phyloP scores from a whole-genome alignment of 2,329 filamentous ascomycete species.

The Talaromyces atroroseus region DNA sequence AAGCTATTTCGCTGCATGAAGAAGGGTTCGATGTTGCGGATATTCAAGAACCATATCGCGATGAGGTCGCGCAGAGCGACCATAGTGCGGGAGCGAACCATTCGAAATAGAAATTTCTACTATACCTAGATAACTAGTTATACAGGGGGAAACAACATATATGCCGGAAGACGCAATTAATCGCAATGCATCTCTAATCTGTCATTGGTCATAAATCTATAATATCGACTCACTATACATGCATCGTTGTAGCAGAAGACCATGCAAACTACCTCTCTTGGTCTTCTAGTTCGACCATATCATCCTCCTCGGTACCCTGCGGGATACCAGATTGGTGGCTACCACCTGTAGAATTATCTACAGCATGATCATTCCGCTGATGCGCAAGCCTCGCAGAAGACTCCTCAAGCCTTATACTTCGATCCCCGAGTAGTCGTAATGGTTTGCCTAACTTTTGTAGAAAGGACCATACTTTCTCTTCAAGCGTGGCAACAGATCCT shows the following conservation, averaged over 20 bases:
- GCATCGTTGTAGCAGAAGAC: not conserved
- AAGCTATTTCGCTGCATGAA: constrained; percentile 8
- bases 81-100: not conserved
- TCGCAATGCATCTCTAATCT: not conserved
- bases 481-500: constrained; percentile 22
- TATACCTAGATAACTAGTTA: constrained; percentile 1
- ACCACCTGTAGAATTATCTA: not conserved
- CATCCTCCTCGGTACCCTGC: constrained; percentile 24
- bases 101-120: not conserved
- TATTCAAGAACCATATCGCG: constrained; percentile 1
- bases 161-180: too few relatives aligned
- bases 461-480: constrained; percentile 34
- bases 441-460: constrained; percentile 28
- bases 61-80: constrained; percentile 5
- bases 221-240: not conserved
- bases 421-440: constrained; percentile 8
- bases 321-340: constrained; percentile 5
- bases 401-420: constrained; percentile 10
- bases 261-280: not conserved
- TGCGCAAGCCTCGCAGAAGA: not conserved
- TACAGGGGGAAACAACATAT: not conserved
- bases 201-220: constrained; percentile 13
- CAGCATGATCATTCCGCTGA: not conserved
- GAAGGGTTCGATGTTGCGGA: constrained; percentile 2
- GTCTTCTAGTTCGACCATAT: constrained; percentile 12